phyloP scores from a whole-genome alignment of 2,329 filamentous ascomycete genomes.

The Colletotrichum cereale region DNA sequence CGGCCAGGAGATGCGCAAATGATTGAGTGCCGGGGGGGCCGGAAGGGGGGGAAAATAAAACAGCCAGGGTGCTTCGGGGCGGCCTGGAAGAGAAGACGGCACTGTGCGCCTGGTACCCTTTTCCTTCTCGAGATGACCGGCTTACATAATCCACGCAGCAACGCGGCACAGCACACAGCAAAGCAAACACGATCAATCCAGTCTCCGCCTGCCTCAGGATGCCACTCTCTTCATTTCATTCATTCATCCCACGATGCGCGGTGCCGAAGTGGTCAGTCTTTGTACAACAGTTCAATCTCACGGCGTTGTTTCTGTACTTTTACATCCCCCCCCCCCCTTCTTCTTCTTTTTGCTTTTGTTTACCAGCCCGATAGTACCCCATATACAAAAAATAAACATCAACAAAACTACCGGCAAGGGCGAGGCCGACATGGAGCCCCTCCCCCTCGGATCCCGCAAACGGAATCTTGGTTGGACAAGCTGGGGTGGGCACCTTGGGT shows the following conservation, averaged over 20 bases:
- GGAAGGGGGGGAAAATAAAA: slow-evolving; percentile 1
- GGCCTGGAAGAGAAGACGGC: slow-evolving; percentile 16
- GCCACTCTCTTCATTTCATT: not conserved
- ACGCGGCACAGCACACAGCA: not conserved
- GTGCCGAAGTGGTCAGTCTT: not conserved
- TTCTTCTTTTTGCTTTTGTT: not conserved
- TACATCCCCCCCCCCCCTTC: too few relatives aligned
- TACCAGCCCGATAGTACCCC: not conserved
- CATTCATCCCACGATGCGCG: not conserved
- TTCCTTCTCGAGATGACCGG: rapidly evolving
- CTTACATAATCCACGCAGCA: not conserved
- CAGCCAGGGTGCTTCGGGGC: not conserved
- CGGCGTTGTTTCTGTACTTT: too few relatives aligned
- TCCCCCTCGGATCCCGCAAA: slow-evolving; percentile 1
- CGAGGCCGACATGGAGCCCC: not conserved
- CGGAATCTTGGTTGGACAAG: not conserved
- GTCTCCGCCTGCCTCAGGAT: not conserved
- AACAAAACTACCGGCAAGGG: not conserved
- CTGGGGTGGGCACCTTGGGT: not conserved
- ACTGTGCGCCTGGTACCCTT: slow-evolving; percentile 15
- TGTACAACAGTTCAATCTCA: not conserved
- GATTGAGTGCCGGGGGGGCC: slow-evolving; percentile 29
- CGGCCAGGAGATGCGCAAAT: slow-evolving; percentile 29
- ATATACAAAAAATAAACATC: not conserved
- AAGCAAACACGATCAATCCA: not conserved